Evolutionary conservation across 306 rosid species (phyloP).

Genomic region (Lablab purpureus): DNA sequence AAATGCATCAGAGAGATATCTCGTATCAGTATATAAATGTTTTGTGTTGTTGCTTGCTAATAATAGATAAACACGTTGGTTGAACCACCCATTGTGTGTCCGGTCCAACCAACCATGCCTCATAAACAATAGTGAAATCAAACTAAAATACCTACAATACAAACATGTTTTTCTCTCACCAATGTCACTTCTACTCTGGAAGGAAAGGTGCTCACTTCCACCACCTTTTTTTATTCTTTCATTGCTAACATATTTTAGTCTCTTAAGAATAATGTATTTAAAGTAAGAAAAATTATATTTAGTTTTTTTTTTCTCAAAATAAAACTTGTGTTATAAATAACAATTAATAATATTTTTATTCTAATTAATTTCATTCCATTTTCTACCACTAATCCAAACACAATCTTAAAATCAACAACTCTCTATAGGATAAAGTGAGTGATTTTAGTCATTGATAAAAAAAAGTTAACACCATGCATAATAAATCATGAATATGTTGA

Average conservation of each 20-base stretch:
- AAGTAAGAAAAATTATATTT: too few relatives aligned
- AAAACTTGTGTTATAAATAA: too few relatives aligned
- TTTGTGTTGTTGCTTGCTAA: slow-evolving; percentile 22
- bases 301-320: too few relatives aligned
- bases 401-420: too few relatives aligned
- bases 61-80: slow-evolving; percentile 18
- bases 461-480: neutral
- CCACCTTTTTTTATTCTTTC: neutral
- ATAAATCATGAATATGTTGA: too few relatives aligned
- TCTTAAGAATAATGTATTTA: too few relatives aligned
- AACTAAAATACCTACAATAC: neutral
- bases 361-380: too few relatives aligned
- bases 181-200: neutral
- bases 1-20: neutral
- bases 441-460: too few relatives aligned
- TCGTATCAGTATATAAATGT: slow-evolving; percentile 13
- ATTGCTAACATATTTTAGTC: neutral
- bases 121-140: neutral
- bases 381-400: too few relatives aligned
- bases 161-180: neutral
- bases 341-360: too few relatives aligned
- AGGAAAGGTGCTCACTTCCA: neutral
- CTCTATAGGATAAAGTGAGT: too few relatives aligned
- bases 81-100: slow-evolving; percentile 5
- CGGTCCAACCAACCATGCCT: slow-evolving; percentile 18